Evolutionary conservation across 805 yeast genomes (phyloP).

Genomic region (Candida chilensis): DNA sequence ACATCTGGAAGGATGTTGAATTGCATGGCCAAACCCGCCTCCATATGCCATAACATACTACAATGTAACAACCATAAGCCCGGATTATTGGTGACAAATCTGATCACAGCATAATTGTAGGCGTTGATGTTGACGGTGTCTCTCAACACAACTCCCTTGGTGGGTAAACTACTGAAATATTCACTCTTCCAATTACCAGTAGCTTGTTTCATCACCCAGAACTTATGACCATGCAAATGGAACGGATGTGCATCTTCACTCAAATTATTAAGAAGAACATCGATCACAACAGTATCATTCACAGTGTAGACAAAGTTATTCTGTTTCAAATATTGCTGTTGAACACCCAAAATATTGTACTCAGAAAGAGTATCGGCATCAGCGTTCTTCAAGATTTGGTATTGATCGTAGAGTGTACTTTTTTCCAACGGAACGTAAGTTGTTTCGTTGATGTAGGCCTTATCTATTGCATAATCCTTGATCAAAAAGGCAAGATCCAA

Average conservation of each 20-base stretch:
- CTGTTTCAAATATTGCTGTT: neutral
- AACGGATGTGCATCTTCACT: slow-evolving; percentile 3
- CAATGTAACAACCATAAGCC: slow-evolving; percentile 4
- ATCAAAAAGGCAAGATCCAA: slow-evolving; percentile 14
- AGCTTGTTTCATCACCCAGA: slow-evolving; percentile 4
- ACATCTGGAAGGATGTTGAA: slow-evolving; percentile 10
- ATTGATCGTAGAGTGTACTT: slow-evolving; percentile 5
- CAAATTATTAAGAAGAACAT: slow-evolving; percentile 3
- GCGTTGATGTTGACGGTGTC: slow-evolving; percentile 3
- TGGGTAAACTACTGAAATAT: neutral
- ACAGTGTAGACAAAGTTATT: slow-evolving; percentile 1
- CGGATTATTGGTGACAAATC: slow-evolving; percentile 2
- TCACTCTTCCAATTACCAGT: slow-evolving; percentile 2
- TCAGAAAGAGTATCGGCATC: slow-evolving; percentile 2
- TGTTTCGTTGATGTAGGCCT: slow-evolving; percentile 14
- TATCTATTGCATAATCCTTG: slow-evolving; percentile 9
- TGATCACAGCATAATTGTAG: slow-evolving; percentile 2
- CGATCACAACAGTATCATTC: neutral
- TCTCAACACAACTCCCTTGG: slow-evolving; percentile 2
- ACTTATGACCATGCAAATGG: slow-evolving; percentile 4
- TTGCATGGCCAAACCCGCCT: slow-evolving; percentile 12
- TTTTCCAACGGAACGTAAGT: slow-evolving; percentile 8
- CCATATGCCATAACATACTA: slow-evolving; percentile 5
- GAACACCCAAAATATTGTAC: neutral
- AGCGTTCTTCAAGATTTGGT: neutral